Percentiles rank a stretch among this genome's conserved stretches.
Conservation (phyloP, 2,329 filamentous ascomycete species). For the Aspergillus spinulosporus region DNA sequence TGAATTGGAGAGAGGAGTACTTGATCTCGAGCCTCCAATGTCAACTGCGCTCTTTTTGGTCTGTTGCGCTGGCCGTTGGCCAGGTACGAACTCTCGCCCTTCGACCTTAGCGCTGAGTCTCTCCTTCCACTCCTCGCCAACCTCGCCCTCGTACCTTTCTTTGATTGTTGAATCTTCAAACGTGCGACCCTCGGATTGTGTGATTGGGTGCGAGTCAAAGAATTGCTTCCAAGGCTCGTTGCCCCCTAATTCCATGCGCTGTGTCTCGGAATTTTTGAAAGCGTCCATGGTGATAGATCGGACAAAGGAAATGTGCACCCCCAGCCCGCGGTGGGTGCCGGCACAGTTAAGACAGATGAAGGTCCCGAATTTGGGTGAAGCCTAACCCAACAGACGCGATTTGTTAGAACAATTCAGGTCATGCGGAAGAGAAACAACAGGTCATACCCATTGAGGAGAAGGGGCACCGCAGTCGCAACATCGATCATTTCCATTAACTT, state of each 20-base stretch:
- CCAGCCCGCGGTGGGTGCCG: slow-evolving; percentile 88
- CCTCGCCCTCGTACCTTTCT: slow-evolving; percentile 84
- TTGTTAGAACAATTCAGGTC: background rate
- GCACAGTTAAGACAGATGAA: slow-evolving; percentile 98
- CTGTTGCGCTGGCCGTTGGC: slow-evolving; percentile 55
- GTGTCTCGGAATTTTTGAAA: slow-evolving; percentile 90
- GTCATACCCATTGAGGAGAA: slow-evolving; percentile 89
- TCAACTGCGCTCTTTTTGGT: slow-evolving; percentile 40
- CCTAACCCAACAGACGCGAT: slow-evolving; percentile 42
- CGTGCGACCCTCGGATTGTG: slow-evolving; percentile 64
- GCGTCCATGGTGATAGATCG: slow-evolving; percentile 98
- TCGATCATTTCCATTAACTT: slow-evolving; percentile 80
- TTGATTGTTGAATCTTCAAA: slow-evolving; percentile 90
- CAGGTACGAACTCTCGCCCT: slow-evolving; percentile 78
- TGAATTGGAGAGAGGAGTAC: slow-evolving; percentile 28
- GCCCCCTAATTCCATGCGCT: slow-evolving; percentile 88
- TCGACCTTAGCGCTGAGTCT: slow-evolving; percentile 84
- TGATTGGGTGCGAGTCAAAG: slow-evolving; percentile 72
- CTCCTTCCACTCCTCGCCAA: slow-evolving; percentile 95
- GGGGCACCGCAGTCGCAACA: slow-evolving; percentile 96
- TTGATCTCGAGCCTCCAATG: slow-evolving; percentile 31
- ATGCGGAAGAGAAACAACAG: slow-evolving; percentile 4
- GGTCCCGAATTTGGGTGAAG: slow-evolving; percentile 91
- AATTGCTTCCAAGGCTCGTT: slow-evolving; percentile 86
- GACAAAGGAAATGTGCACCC: slow-evolving; percentile 98